A percentile compares a stretch with the other conserved stretches of the same genome.
Conservation (phyloP, 2,329 filamentous ascomycete species). For the Microascus cirrosus region DNA sequence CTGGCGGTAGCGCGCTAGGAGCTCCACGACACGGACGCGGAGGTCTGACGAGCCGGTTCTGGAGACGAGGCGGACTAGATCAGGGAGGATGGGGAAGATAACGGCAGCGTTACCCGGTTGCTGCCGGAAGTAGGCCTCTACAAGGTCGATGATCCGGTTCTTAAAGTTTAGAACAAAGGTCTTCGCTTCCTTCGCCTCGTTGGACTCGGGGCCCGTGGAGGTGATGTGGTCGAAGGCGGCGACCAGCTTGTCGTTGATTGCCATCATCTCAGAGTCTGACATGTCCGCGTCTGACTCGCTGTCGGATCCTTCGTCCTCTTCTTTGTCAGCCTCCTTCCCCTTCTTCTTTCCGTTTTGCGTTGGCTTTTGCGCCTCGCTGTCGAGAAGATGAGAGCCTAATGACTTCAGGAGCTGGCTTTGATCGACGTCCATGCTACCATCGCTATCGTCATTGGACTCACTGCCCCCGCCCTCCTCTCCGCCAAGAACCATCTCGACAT, state of each 20-base stretch:
- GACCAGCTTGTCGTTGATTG: constrained; percentile 69
- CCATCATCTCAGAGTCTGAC: constrained; percentile 77
- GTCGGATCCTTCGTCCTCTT: constrained; percentile 76
- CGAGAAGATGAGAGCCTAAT: neutral
- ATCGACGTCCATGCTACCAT: constrained; percentile 1
- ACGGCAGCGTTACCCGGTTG: constrained; percentile 54
- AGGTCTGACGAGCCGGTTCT: constrained; percentile 67
- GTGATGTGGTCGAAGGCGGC: constrained; percentile 75
- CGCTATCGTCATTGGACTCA: constrained; percentile 1
- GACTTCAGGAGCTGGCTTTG: neutral
- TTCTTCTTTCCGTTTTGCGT: constrained; percentile 34
- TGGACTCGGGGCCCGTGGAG: constrained; percentile 55
- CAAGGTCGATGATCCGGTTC: constrained; percentile 77
- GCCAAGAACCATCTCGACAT: neutral
- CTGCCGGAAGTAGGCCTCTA: constrained; percentile 74
- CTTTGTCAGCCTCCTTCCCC: constrained; percentile 18
- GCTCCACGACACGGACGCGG: constrained; percentile 58
- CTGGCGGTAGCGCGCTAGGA: constrained; percentile 63
- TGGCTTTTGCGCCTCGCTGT: constrained; percentile 47
- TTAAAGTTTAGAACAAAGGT: constrained; percentile 91
- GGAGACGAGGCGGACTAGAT: constrained; percentile 62
- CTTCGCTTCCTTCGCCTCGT: constrained; percentile 77
- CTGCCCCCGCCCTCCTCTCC: neutral
- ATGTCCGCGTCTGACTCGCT: constrained; percentile 57
- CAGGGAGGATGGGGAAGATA: constrained; percentile 59